phyloP scores from a whole-genome alignment of 192 early-diverging fungal species.

The Backusella liffmaniae region DNA sequence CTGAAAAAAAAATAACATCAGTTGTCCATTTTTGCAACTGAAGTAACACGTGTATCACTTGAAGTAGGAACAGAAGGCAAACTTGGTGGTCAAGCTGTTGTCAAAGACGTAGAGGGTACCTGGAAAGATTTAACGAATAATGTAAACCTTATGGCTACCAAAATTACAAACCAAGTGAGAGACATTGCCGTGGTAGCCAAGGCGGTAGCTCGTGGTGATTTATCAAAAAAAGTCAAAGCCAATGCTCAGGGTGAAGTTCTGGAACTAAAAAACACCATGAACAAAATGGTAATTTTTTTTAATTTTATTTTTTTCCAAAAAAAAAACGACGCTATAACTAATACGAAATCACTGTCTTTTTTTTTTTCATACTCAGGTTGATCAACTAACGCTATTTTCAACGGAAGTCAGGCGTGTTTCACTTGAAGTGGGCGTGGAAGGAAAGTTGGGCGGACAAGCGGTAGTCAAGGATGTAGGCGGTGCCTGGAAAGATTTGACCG shows the following conservation, averaged over 20 bases:
- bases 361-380: slow-evolving; percentile 47
- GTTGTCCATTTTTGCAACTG: slow-evolving; percentile 51
- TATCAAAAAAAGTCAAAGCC: slow-evolving; percentile 51
- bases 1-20: not conserved
- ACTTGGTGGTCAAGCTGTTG: slow-evolving; percentile 53
- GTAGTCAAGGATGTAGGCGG: slow-evolving; percentile 49
- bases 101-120: slow-evolving; percentile 51
- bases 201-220: slow-evolving; percentile 57
- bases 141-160: slow-evolving; percentile 61
- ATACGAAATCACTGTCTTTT: not conserved
- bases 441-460: slow-evolving; percentile 62
- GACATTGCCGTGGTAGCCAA: slow-evolving; percentile 58
- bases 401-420: slow-evolving; percentile 64
- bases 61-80: slow-evolving; percentile 62
- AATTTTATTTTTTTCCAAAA: not conserved
- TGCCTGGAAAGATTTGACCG: slow-evolving; percentile 58
- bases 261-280: slow-evolving; percentile 64
- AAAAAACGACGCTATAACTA: not conserved
- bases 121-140: slow-evolving; percentile 62
- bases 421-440: slow-evolving; percentile 64
- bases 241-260: slow-evolving; percentile 58
- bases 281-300: slow-evolving; percentile 43
- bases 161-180: slow-evolving; percentile 55
- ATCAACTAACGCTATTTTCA: slow-evolving; percentile 42
- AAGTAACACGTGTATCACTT: slow-evolving; percentile 54